Conservation (phyloP, 768 basidiomycete genomes). For the Suillus plorans region DNA sequence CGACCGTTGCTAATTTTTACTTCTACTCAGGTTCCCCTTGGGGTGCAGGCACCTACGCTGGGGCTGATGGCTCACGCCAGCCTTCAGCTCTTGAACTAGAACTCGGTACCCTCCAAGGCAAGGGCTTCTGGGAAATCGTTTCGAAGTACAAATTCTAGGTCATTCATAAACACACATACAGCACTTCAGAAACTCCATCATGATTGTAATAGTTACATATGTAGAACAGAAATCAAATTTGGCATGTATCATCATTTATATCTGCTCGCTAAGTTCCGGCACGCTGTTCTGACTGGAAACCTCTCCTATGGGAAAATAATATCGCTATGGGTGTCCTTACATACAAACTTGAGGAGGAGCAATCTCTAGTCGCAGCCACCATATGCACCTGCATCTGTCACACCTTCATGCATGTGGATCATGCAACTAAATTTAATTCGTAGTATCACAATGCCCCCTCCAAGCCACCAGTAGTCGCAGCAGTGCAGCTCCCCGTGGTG, state of each 20-base stretch:
- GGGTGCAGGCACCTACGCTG: slow-evolving; percentile 70
- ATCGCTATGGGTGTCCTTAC: background rate
- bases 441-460: background rate
- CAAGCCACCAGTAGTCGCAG: background rate
- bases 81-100: slow-evolving; percentile 51
- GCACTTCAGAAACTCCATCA: background rate
- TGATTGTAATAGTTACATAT: background rate
- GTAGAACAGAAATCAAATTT: background rate
- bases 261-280: background rate
- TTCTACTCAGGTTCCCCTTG: slow-evolving; percentile 60
- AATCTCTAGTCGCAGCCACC: background rate
- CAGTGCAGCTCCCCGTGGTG: background rate
- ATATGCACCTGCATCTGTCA: too few relatives aligned
- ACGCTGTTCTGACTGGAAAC: background rate
- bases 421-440: background rate
- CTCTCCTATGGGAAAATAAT: background rate
- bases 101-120: slow-evolving; percentile 53
- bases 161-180: background rate
- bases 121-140: slow-evolving; percentile 48
- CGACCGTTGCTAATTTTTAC: slow-evolving; percentile 4
- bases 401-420: background rate
- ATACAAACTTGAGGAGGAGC: background rate
- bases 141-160: slow-evolving; percentile 34
- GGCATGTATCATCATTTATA: background rate
- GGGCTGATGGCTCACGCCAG: slow-evolving; percentile 43